Conservation (phyloP, 106 monocot genomes). For the Platanthera zijinensis region DNA sequence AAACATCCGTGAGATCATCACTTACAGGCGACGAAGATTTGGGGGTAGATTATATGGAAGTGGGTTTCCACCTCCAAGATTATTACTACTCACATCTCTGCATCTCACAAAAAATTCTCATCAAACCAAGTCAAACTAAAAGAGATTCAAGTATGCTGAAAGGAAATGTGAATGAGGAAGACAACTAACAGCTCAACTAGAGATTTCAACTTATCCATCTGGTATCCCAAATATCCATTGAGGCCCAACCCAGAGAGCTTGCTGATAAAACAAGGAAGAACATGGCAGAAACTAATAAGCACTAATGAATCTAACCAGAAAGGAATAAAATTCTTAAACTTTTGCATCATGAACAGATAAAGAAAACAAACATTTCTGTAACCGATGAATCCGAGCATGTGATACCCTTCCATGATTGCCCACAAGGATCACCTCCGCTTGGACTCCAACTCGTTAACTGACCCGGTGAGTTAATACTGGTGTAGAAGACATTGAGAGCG, state of each 20-base stretch:
- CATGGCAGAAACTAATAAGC: background rate
- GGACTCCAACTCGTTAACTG: slow-evolving; percentile 62
- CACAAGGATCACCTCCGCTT: slow-evolving; percentile 83
- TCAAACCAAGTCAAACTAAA: background rate
- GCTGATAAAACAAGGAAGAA: background rate
- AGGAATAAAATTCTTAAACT: background rate
- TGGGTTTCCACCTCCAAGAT: slow-evolving; percentile 34
- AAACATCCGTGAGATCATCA: background rate
- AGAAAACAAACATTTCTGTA: slow-evolving; percentile 29
- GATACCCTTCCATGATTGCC: slow-evolving; percentile 62
- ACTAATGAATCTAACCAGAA: background rate
- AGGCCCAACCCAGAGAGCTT: slow-evolving; percentile 32
- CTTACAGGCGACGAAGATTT: slow-evolving; percentile 33
- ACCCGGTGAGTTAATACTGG: slow-evolving; percentile 56
- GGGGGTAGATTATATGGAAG: slow-evolving; percentile 48
- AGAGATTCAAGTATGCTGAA: background rate
- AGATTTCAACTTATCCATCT: slow-evolving; percentile 21
- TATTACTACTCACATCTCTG: slow-evolving; percentile 59
- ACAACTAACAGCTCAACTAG: slow-evolving; percentile 23
- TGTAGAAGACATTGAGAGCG: slow-evolving; percentile 80
- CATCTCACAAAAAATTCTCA: slow-evolving; percentile 11
- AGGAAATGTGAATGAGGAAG: background rate
- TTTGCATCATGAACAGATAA: background rate
- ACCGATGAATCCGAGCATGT: slow-evolving; percentile 63
- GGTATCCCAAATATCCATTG: slow-evolving; percentile 27